Conservation (phyloP, 2,329 filamentous ascomycete species). For the Colletotrichum lindemuthianum region DNA sequence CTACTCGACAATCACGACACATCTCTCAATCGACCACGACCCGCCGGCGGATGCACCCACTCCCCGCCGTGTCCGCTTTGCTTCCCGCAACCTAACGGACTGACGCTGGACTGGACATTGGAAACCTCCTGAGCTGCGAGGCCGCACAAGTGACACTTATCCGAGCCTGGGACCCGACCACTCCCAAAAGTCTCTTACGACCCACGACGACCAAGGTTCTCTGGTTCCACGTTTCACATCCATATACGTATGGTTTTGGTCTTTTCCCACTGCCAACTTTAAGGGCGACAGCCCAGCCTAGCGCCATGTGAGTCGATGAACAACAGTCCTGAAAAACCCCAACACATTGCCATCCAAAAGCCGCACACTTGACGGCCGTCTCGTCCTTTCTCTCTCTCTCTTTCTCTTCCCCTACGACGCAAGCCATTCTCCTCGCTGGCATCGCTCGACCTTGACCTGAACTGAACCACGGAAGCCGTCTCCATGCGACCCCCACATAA, state of each 20-base stretch:
- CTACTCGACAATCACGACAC: no score
- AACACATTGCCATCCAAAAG: not conserved
- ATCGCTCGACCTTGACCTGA: not conserved
- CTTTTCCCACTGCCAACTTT: slow-evolving; percentile 31
- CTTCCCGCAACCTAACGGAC: slow-evolving; percentile 10
- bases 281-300: slow-evolving; percentile 37
- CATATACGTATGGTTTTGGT: slow-evolving; percentile 36
- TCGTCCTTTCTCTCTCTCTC: no score
- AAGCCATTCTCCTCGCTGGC: slow-evolving; percentile 14
- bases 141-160: slow-evolving; percentile 26
- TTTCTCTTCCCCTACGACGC: slow-evolving; percentile 9
- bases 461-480: slow-evolving; percentile 8
- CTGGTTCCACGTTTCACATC: slow-evolving; percentile 36
- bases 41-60: slow-evolving; percentile 35
- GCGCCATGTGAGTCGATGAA: slow-evolving; percentile 36
- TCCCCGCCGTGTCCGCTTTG: slow-evolving; percentile 34
- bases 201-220: slow-evolving; percentile 33
- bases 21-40: slow-evolving; percentile 2
- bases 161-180: slow-evolving; percentile 35
- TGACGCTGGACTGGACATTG: not conserved
- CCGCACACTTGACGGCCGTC: no score
- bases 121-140: slow-evolving; percentile 30
- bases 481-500: slow-evolving; percentile 31
- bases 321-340: slow-evolving; percentile 16
- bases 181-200: slow-evolving; percentile 35